Evolutionary conservation across 371 early-diverging fungal genomes (phyloP), one percentile per base, ranked within the genome.

Genomic region (Lichtheimia hyalospora): DNA sequence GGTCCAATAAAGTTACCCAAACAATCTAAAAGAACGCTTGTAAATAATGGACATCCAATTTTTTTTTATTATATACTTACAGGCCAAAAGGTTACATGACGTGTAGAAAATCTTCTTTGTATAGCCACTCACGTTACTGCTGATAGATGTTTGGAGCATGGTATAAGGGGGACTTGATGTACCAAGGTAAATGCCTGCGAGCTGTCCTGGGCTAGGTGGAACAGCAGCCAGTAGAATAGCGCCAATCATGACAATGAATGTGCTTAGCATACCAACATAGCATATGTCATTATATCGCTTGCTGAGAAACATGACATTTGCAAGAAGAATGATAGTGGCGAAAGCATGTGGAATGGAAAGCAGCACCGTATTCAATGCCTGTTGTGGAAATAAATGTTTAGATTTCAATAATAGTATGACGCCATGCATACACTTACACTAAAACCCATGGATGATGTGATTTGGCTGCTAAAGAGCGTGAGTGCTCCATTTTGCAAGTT

Each of bases 401-500:
- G n/a, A 57, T 58, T 64, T 8, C 10, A 10, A 0, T 4, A 8
- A 5, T 46, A 16, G 46, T 18, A 21, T n/a, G 3, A 8, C 3
- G 16, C 46, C 7, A 46, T n/a, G 46, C 16, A 1, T 8, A 52
- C 57, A 52, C 57, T 63, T 64, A 71, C 71, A 46, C 58, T 44
- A 52, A 69, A 75, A 5, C 75, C 75, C 63, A 75, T 67, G 18
- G 57, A 64, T 10, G 23, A 43, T 12, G 68, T 69, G 41, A 75
- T 71, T 34, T 67, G 67, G 12, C 68, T 63, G 41, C 61, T 70
- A 54, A 68, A 75, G 6, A 58, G 64, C 14, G 75, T 66, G 59
- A 75, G 56, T 25, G 70, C 75, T 55, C 75, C 72, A 42, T 75
- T 72, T 28, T 66, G 68, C 52, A 75, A 60, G 27, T 71, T 72